Evolutionary conservation across 164 flowering plant species (phyloP).

Genomic region (Cinnamomum chago): DNA sequence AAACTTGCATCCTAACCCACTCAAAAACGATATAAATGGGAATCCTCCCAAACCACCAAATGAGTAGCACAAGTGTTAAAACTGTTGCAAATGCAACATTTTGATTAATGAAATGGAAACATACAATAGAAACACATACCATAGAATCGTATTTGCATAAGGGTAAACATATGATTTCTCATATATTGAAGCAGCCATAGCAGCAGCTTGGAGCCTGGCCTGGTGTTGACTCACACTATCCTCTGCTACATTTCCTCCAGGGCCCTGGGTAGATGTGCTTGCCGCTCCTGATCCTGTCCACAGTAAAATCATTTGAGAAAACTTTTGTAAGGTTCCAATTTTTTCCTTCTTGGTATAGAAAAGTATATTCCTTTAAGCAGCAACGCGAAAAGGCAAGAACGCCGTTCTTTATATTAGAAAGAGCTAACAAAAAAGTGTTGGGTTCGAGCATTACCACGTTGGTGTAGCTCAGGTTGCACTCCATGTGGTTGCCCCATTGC

Average conservation of each 20-base stretch:
- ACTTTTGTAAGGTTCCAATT: neutral
- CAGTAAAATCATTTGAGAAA: neutral
- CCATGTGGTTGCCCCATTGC: constrained; percentile 43
- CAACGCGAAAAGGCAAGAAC: neutral
- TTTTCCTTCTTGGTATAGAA: neutral
- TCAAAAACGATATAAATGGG: neutral
- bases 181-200: constrained; percentile 88
- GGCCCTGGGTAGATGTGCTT: constrained; percentile 37
- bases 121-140: constrained; percentile 36
- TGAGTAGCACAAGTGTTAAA: neutral
- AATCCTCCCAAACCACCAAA: neutral
- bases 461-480: constrained; percentile 38
- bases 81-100: neutral
- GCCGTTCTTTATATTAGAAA: neutral
- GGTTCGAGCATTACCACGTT: constrained; percentile 49
- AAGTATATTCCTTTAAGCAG: neutral
- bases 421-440: neutral
- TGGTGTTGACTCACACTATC: constrained; percentile 55
- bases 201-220: constrained; percentile 87
- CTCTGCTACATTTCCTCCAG: constrained; percentile 27
- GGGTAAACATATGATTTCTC: constrained; percentile 88
- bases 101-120: neutral
- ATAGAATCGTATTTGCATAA: constrained; percentile 47
- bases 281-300: constrained; percentile 40
- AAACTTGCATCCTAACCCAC: neutral